Evolutionary conservation across 1,284 basidiomycete species (phyloP).

Genomic region (Cutaneotrichosporon mucoides): DNA sequence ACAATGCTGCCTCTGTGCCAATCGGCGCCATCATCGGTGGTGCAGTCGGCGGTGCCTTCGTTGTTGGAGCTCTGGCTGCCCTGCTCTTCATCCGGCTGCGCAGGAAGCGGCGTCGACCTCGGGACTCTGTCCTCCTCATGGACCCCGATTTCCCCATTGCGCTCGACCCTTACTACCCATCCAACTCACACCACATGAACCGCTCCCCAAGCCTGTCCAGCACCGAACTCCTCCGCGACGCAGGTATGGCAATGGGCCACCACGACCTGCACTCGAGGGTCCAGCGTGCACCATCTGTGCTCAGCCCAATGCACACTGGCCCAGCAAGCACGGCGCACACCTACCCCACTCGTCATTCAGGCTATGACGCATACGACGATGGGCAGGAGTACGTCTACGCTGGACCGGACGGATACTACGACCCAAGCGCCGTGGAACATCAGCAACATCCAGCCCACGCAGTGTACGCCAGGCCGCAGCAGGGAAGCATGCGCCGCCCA

Average conservation of each 20-base stretch:
- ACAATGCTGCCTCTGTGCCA: background rate
- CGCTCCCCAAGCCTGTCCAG: background rate
- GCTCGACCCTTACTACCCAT: background rate
- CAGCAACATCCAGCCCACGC: background rate
- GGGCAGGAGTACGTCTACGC: background rate
- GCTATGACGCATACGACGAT: background rate
- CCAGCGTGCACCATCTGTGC: too few species aligned
- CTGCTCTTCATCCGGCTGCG: background rate
- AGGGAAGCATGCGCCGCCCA: background rate
- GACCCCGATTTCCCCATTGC: constrained; percentile 2
- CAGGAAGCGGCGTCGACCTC: background rate
- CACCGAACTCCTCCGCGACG: background rate
- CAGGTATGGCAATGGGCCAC: background rate
- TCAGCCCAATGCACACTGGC: too few species aligned
- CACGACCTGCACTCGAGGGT: too few species aligned
- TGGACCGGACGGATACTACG: background rate
- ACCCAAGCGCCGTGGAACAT: background rate
- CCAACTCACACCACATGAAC: too few species aligned
- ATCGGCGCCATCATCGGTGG: background rate
- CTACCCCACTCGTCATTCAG: background rate
- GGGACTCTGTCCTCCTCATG: background rate
- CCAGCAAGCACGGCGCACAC: background rate
- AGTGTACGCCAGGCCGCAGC: too few species aligned
- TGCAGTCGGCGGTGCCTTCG: background rate
- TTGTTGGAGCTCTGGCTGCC: background rate